phyloP scores from a whole-genome alignment of 306 rosid species.

The Lotus japonicus region DNA sequence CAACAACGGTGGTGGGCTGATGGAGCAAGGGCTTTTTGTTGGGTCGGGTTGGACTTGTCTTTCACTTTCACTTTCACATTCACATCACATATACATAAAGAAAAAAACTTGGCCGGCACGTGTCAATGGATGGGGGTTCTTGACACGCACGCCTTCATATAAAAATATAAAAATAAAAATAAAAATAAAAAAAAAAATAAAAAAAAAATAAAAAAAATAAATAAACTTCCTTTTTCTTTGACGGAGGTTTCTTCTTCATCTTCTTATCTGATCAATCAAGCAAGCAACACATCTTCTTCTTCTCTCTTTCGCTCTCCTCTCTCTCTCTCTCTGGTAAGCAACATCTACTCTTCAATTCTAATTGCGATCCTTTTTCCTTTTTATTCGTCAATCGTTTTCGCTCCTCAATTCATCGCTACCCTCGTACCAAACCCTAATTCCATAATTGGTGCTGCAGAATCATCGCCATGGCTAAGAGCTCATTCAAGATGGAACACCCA shows the following conservation, averaged over 20 bases:
- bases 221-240: background rate
- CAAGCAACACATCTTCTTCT: background rate
- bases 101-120: too few species aligned
- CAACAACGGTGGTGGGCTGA: too few species aligned
- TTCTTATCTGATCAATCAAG: background rate
- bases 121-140: too few species aligned
- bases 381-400: background rate
- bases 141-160: too few species aligned
- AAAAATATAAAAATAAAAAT: too few species aligned
- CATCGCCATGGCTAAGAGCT: constrained; percentile 37
- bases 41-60: too few species aligned
- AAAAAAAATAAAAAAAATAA: too few species aligned
- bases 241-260: background rate
- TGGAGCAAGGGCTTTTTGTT: too few species aligned
- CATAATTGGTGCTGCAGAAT: constrained; percentile 21
- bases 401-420: background rate
- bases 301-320: background rate
- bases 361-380: background rate
- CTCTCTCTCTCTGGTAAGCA: constrained; percentile 12
- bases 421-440: constrained; percentile 20
- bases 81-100: too few species aligned
- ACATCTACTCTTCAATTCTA: background rate
- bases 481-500: constrained; percentile 45
- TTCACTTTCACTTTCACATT: too few species aligned
- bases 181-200: too few species aligned